Base-by-base conservation (phyloP, 2,329 filamentous ascomycete genomes). In the Colletotrichum sp. region DNA sequence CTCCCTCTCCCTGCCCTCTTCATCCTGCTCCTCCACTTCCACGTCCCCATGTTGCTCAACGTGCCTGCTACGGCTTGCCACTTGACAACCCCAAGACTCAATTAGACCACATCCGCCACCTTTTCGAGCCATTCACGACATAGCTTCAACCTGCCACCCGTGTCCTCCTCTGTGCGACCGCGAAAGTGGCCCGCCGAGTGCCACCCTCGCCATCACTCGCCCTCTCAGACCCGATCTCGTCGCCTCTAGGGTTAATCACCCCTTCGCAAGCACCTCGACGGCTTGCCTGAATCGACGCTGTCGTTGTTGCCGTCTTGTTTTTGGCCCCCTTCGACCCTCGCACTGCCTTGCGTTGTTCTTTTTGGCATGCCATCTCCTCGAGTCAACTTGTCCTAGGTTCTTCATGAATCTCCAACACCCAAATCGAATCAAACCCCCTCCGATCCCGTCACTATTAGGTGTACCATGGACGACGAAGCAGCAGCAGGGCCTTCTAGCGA, bases 401-500 rank as follows among this genome's bases (percentile, higher is more conserved):
- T 75, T 71, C 36, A 63, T 71, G 75, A 77, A 62, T 59, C 49
- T 62, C 26, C 66, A 36, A 36, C 62, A 39, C 28, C 65, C 57
- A 15, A 64, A 34, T 13, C 26, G 57, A 39, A 26, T 28, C 55
- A 59, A 64, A 28, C 75, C 26, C 49, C 52, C 21, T 49, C 44
- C 26, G n/a, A 59, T 24, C 32, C 59, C 44, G 63, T 78, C 76
- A 72, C 72, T 78, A 49, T 63, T 72, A 73, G 77, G 77, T 77
- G 77, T 73, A 75, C 28, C 7, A 78, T 78, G 78, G 67, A 78
- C 36, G 55, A 65, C 65, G 69, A 78, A 26, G 57, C 68, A 18
- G 39, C 66, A 8, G 49, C 71, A 15, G 69, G 78, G 63, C 79
- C 71, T 75, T 83, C 83, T n/a, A 32, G 12, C 28, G 59, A 36